Evolutionary conservation across 1,284 basidiomycete genomes (phyloP), one percentile per base, ranked within the genome.

Genomic region (Paramarasmius palmivorus): DNA sequence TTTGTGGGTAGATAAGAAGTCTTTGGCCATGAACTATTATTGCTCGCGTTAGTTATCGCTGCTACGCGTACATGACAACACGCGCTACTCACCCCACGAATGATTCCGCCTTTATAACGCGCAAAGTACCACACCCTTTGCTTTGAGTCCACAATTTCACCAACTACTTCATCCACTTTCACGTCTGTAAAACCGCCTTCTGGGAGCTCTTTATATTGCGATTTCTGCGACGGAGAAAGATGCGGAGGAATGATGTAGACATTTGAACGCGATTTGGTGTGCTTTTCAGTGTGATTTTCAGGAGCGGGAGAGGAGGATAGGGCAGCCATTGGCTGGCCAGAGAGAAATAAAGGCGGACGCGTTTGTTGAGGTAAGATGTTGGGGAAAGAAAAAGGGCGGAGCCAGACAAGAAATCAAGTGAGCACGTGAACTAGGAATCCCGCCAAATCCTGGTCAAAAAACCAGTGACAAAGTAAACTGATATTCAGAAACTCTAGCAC

Each of bases 71-170:
- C 49, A 51, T 45, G 15, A 49, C n/a, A 20, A 17, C 50, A 14
- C 29, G 15, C 17, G 9, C 15, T 10, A 62, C 68, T 44, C 59
- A 88, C 89, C 70, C 77, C 84, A 59, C 79, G 75, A n/a, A 78
- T 75, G 23, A 83, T 76, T n/a, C 82, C 85, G 39, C 77, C 77
- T 46, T 70, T 66, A 57, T 76, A 78, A 39, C 80, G 76, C 41
- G 80, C 86, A 68, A 77, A 90, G 65, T 85, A 88, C 64, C 76
- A 86, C 15, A 72, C 65, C 20, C 65, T 64, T 19, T 60, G 59
- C 4, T 64, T 68, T 2, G 77, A 67, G 6, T 56, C 55, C 4
- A 60, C 53, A 57, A 78, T 77, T 62, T 88, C 84, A 10, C 86
- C 87, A 54, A 88, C 74, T 22, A 90, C 69, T 56, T 78, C 72